phyloP scores from a whole-genome alignment of 1,284 basidiomycete genomes.

The Gomphus sp. region DNA sequence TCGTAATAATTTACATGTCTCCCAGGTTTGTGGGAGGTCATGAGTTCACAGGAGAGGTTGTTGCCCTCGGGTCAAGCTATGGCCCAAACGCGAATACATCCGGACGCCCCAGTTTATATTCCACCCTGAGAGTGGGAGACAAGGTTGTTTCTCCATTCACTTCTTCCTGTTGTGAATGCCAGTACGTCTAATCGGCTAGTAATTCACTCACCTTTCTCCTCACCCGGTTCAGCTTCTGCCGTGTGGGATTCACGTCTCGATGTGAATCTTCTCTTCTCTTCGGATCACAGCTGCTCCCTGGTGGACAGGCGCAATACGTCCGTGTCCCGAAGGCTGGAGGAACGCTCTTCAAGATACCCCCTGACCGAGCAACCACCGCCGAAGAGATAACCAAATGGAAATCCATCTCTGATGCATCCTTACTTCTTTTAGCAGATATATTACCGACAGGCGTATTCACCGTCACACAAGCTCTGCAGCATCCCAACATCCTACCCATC shows the following conservation, averaged over 20 bases:
- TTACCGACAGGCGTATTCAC: constrained; percentile 74
- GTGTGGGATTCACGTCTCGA: constrained; percentile 67
- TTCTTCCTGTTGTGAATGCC: constrained; percentile 72
- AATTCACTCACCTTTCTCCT: not conserved
- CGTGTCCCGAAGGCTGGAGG: constrained; percentile 74
- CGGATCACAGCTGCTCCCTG: constrained; percentile 64
- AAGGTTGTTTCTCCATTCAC: constrained; percentile 86
- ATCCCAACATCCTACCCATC: constrained; percentile 56
- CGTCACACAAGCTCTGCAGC: constrained; percentile 59
- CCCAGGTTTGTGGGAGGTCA: constrained; percentile 63
- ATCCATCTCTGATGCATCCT: constrained; percentile 45
- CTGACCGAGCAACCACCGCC: constrained; percentile 20
- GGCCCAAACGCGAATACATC: constrained; percentile 19
- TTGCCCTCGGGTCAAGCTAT: constrained; percentile 63
- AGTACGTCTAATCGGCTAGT: constrained; percentile 34
- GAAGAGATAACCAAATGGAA: constrained; percentile 25
- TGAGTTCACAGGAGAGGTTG: constrained; percentile 76
- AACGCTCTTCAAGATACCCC: constrained; percentile 58
- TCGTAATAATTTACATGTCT: constrained; percentile 9
- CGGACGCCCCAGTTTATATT: constrained; percentile 49
- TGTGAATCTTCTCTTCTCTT: constrained; percentile 63
- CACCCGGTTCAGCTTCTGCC: constrained; percentile 50
- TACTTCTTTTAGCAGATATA: constrained; percentile 74
- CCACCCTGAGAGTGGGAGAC: constrained; percentile 67
- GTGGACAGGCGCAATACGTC: constrained; percentile 84